These are phyloP conservation scores for Primulina eburnea DNA, from an alignment of 257 asterid species.

Conservation along the genomic window DNA sequence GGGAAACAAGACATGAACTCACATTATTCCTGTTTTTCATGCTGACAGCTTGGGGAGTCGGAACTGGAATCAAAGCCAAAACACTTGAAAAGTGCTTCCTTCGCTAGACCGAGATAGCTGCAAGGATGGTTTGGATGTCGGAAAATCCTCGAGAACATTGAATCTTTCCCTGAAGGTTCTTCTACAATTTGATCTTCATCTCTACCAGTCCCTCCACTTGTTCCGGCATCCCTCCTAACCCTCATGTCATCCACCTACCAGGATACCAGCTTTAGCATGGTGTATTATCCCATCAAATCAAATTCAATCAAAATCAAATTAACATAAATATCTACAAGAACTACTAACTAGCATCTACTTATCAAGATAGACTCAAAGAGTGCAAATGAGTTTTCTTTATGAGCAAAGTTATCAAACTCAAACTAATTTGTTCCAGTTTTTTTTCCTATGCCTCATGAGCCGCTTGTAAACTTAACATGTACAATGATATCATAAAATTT, in stretches of 20 bases:
- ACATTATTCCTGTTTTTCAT: conserved; percentile 46
- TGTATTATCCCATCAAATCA: background rate
- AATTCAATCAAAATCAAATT: too few species aligned
- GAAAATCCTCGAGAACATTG: conserved; percentile 21
- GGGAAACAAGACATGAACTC: background rate
- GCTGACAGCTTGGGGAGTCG: conserved; percentile 29
- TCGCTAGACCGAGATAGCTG: conserved; percentile 45
- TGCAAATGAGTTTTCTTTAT: background rate
- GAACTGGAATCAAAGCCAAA: conserved; percentile 50
- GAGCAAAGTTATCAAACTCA: background rate
- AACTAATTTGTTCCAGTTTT: background rate
- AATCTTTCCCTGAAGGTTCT: conserved; percentile 32
- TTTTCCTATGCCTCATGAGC: background rate
- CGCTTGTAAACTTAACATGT: background rate
- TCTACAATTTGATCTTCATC: conserved; percentile 30
- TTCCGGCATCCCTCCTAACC: conserved; percentile 27
- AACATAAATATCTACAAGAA: background rate
- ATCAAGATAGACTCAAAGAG: background rate
- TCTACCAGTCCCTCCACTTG: conserved; percentile 24
- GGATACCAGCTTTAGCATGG: background rate
- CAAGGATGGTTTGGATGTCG: conserved; percentile 54
- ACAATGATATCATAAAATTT: background rate
- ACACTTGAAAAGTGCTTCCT: conserved; percentile 58
- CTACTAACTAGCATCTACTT: background rate
- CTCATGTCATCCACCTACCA: conserved; percentile 39